Conservation (phyloP, 2,329 filamentous ascomycete species). For the Leptographium wingfieldii region DNA sequence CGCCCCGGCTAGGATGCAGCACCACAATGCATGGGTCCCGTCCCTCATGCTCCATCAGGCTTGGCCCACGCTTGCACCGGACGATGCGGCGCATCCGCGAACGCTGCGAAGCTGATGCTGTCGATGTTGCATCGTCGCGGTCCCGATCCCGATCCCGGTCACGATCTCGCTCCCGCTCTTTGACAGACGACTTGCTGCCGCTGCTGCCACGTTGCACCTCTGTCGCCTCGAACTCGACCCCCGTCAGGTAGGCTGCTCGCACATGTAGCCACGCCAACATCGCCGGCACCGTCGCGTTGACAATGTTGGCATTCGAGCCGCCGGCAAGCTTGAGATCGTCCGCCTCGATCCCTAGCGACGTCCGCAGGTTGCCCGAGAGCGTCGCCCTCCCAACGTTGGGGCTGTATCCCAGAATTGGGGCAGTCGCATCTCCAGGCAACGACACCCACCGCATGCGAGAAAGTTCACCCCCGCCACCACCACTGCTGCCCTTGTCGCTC, state of each 20-base stretch:
- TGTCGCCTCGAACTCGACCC: slow-evolving; percentile 8
- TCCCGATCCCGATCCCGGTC: slow-evolving; percentile 2
- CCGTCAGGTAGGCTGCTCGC: slow-evolving; percentile 10
- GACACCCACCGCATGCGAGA: slow-evolving; percentile 8
- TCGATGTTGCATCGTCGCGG: slow-evolving; percentile 1
- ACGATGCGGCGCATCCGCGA: slow-evolving; percentile 9
- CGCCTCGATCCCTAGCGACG: slow-evolving; percentile 1
- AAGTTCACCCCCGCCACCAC: background rate
- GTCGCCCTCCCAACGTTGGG: slow-evolving; percentile 6
- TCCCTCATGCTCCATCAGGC: slow-evolving; percentile 10
- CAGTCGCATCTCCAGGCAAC: slow-evolving; percentile 4
- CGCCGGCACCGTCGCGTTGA: slow-evolving; percentile 11
- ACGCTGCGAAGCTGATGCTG: slow-evolving; percentile 1
- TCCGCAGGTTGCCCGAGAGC: slow-evolving; percentile 4
- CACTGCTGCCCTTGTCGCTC: background rate
- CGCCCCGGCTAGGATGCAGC: slow-evolving; percentile 12
- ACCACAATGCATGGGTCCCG: slow-evolving; percentile 12
- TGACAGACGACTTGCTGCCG: background rate
- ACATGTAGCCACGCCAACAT: slow-evolving; percentile 15
- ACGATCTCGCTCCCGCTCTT: background rate
- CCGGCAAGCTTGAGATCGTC: background rate
- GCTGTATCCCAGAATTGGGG: slow-evolving; percentile 8
- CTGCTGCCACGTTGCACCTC: slow-evolving; percentile 10
- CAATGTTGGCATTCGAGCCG: slow-evolving; percentile 9
- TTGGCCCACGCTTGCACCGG: slow-evolving; percentile 9